Conservation (phyloP, 306 rosid genomes). For the Vicia sativa region DNA sequence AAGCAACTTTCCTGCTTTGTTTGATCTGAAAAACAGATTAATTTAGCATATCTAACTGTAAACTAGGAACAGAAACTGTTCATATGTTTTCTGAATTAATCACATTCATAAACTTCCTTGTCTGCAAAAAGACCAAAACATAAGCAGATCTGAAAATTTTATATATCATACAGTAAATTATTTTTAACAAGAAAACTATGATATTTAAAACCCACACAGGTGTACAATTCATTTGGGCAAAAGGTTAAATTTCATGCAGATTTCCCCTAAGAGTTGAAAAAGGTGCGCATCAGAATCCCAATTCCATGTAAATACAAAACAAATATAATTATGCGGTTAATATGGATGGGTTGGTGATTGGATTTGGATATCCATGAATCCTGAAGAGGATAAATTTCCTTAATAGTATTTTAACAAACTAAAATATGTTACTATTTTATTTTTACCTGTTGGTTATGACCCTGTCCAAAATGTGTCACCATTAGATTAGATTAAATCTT, state of each 20-base stretch:
- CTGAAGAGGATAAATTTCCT: slow-evolving; percentile 16
- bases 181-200: slow-evolving; percentile 4
- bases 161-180: slow-evolving; percentile 9
- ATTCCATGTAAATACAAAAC: neutral
- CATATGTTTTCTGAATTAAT: neutral
- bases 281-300: neutral
- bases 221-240: slow-evolving; percentile 13
- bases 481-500: slow-evolving; percentile 10
- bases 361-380: slow-evolving; percentile 18
- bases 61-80: slow-evolving; percentile 14
- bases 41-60: slow-evolving; percentile 22
- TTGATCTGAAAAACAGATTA: slow-evolving; percentile 50
- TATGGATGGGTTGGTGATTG: neutral
- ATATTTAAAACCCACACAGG: neutral
- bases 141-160: neutral
- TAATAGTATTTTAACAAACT: neutral
- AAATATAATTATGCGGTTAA: neutral
- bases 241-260: neutral
- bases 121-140: neutral
- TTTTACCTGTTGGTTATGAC: neutral
- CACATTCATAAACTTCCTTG: slow-evolving; percentile 9
- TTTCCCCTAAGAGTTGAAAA: neutral
- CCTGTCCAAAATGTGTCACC: neutral
- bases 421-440: neutral
- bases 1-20: slow-evolving; percentile 69